Percentiles rank a stretch among this genome's conserved stretches.
phyloP scores from a whole-genome alignment of 225 moss, liverwort and hornwort genomes.

The Ulota crispa region DNA sequence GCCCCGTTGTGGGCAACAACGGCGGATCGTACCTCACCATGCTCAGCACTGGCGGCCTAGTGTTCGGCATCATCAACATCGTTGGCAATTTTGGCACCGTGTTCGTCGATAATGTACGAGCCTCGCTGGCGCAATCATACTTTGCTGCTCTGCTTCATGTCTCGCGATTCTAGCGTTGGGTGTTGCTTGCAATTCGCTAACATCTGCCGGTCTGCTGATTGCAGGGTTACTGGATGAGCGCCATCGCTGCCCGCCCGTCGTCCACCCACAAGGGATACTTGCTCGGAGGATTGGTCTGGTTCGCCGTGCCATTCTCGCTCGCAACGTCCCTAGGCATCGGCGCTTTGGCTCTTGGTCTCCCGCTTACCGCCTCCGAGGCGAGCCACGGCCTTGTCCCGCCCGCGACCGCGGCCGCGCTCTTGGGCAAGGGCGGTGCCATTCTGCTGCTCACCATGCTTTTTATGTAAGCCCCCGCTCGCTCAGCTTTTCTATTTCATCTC shows the following conservation, averaged over 20 bases:
- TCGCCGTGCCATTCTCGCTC: slow-evolving; percentile 89
- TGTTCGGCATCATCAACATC: slow-evolving; percentile 94
- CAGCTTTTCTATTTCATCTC: background rate
- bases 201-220: background rate
- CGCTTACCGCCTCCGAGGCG: slow-evolving; percentile 67
- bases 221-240: slow-evolving; percentile 95
- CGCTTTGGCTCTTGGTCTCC: slow-evolving; percentile 80
- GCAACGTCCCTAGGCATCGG: slow-evolving; percentile 91
- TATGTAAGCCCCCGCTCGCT: slow-evolving; percentile 54
- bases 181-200: background rate
- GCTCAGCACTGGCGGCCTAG: slow-evolving; percentile 85
- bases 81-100: slow-evolving; percentile 98
- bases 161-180: background rate
- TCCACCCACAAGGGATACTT: slow-evolving; percentile 91
- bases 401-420: slow-evolving; percentile 77
- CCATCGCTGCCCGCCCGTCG: slow-evolving; percentile 83
- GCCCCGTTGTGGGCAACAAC: slow-evolving; percentile 61
- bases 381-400: slow-evolving; percentile 78
- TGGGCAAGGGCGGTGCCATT: slow-evolving; percentile 88
- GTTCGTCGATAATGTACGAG: slow-evolving; percentile 85
- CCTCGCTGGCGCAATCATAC: too few species aligned
- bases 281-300: slow-evolving; percentile 88
- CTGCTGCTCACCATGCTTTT: slow-evolving; percentile 96
- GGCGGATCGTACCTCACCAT: slow-evolving; percentile 96
- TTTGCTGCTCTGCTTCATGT: background rate